Conservation (phyloP, 2,329 filamentous ascomycete species). For the Emmonsiellopsis sp. region DNA sequence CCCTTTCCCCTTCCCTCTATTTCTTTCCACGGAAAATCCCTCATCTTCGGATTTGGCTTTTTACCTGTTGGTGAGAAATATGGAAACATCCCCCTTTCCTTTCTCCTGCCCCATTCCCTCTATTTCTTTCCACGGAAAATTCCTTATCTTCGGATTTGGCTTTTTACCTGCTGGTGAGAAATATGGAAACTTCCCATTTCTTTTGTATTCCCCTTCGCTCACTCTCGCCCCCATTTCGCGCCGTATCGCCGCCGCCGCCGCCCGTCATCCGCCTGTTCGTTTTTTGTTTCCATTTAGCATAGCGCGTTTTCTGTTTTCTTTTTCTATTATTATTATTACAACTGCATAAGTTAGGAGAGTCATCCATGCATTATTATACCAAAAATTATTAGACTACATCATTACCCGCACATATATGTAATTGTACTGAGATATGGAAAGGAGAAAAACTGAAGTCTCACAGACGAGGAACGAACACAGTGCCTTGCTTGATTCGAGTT, state of each 20-base stretch:
- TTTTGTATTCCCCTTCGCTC: too few relatives aligned
- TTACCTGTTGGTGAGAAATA: neutral
- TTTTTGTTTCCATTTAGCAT: neutral
- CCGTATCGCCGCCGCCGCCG: neutral
- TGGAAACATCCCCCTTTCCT: too few relatives aligned
- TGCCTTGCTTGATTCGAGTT: too few relatives aligned
- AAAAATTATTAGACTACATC: too few relatives aligned
- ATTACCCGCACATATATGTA: too few relatives aligned
- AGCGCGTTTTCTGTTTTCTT: neutral
- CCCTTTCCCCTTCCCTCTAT: neutral
- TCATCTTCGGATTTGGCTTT: neutral
- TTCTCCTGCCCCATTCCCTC: too few relatives aligned
- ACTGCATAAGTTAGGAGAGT: neutral
- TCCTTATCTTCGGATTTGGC: neutral
- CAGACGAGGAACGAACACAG: too few relatives aligned
- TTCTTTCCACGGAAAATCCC: neutral
- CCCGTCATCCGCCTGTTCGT: neutral
- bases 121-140: neutral
- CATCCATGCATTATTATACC: too few relatives aligned
- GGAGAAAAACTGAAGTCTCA: too few relatives aligned
- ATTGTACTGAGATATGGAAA: too few relatives aligned
- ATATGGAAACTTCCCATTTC: too few relatives aligned
- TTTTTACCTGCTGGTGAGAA: neutral
- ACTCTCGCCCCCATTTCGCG: too few relatives aligned
- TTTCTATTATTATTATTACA: neutral